Evolutionary conservation across 2,329 filamentous ascomycete genomes (phyloP), one percentile per base, ranked within the genome.

Genomic region (Pseudogymnoascus sp.): DNA sequence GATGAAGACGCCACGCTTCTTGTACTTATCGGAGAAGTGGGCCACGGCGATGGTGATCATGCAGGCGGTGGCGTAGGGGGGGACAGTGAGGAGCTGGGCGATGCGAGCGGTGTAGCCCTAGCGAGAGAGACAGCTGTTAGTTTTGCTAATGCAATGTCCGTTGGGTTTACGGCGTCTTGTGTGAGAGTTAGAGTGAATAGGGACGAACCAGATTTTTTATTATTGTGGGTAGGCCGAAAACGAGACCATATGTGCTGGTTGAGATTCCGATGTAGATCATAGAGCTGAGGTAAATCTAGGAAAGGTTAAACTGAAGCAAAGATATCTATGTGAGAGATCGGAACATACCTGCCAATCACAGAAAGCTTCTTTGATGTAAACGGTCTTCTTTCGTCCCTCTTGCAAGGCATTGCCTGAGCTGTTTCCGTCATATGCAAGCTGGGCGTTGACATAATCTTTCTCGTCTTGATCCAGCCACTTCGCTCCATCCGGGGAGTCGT

Each of bases 11-110:
- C 64, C 65, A 2, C 81, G 73, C 7, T 55, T 45, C 25, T 81
- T 80, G 0, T 78, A 72, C 5, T 76, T 75, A 66, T 88, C 85
- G 0, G 85, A 85, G 30, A 77, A 66, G 67, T 79, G 84, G 0
- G 84, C 84, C 0, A 79, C 75, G 0, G 79, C 58, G 0, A 87
- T 75, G 2, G 83, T 79, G 1, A 84, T 69, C 4, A 84, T 82
- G 58, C 87, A 84, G 12, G 89, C 87, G 0, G 84, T 81, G 69
- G 88, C 81, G 71, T 82, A 81, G 65, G 86, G 81, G 6, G 81
- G 78, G 1, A 68, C 64, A 12, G 61, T 64, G 60, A 70, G 62
- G 75, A 84, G 67, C 76, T 83, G 61, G 69, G 82, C 74, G n/a
- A 68, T 68, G 33, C 79, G 80, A 14, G 42, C 49, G 8, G 76